Evolutionary conservation across 108 stramenopile genomes (phyloP), one percentile per base, ranked within the genome.

Genomic region (Pseudonitzschia multistriata): DNA sequence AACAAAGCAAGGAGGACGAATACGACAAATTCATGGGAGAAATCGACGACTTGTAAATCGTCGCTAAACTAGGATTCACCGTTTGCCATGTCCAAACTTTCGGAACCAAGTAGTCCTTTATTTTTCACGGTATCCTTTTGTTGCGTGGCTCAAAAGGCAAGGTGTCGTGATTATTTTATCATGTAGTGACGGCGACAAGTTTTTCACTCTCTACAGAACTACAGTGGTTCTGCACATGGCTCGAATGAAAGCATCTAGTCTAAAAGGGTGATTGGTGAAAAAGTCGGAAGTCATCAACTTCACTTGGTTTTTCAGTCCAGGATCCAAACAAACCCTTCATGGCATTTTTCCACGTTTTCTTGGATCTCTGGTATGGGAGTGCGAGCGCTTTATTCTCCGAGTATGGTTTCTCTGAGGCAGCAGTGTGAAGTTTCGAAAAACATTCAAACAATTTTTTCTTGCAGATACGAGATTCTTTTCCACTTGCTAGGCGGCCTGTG

Each of bases 21-120:
- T 85, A 85, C 42, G 79, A 82, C 54, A 81, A 80, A 49, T 85
- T 85, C 28, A 73, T 79, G 78, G 52, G 72, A 62, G 78, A 79
- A 65, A 79, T 79, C 11, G 71, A 78, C 22, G 76, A 30, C 25
- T 35, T 77, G 24, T 55, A 69, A 24, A 40, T 34, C 28, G 0
- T 0, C 1, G 10, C 8, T 45, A 6, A 45, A 17, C 17, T 17
- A 13, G 5, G 2, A 17, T 45, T 13, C 13, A 45, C 17, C 5
- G 11, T 45, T 45, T 45, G 17, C 15, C 2, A 45, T 45, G 42
- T 45, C 5, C 11, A 8, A 45, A 8, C 37, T 39, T 45, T 45
- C n/a, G n/a, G n/a, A n/a, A n/a, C n/a, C n/a, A n/a, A n/a, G n/a
- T n/a, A n/a, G n/a, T n/a, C n/a, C n/a, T 13, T 45, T 37, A 37